Evolutionary conservation across 2,329 filamentous ascomycete genomes (phyloP).

Genomic region (Lizonia empirigonia): DNA sequence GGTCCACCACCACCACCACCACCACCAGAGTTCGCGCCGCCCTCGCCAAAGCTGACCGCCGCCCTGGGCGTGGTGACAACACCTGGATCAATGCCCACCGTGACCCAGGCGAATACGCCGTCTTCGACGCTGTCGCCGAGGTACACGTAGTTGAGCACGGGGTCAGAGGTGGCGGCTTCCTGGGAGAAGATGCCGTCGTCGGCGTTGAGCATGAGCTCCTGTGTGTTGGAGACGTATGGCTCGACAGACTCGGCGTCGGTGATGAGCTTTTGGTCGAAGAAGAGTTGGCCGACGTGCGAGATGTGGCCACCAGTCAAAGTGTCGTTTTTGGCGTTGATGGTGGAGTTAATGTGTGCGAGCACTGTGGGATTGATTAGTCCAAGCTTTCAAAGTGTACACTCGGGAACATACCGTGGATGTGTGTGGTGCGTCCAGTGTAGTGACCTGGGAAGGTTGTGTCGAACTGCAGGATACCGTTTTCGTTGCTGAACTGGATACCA

Average conservation of each 20-base stretch:
- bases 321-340: constrained; percentile 48
- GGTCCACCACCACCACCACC: neutral
- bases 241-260: constrained; percentile 52
- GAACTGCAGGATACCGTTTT: constrained; percentile 55
- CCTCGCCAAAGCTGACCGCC: constrained; percentile 15
- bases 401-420: constrained; percentile 31
- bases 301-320: constrained; percentile 56
- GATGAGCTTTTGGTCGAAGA: constrained; percentile 66
- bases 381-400: no score
- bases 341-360: constrained; percentile 39
- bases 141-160: constrained; percentile 62
- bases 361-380: constrained; percentile 28
- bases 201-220: constrained; percentile 54
- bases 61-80: constrained; percentile 7
- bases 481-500: constrained; percentile 54
- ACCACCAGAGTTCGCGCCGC: constrained; percentile 12
- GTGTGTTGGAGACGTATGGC: constrained; percentile 50
- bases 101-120: constrained; percentile 32
- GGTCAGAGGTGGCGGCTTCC: constrained; percentile 56
- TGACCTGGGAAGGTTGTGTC: constrained; percentile 54
- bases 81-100: constrained; percentile 21
- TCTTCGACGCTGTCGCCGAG: constrained; percentile 54
- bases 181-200: constrained; percentile 56
- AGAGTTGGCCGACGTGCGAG: constrained; percentile 66
- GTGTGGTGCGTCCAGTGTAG: constrained; percentile 28